Evolutionary conservation across 1,284 basidiomycete genomes (phyloP).

Genomic region (Amylostereum areolatum): DNA sequence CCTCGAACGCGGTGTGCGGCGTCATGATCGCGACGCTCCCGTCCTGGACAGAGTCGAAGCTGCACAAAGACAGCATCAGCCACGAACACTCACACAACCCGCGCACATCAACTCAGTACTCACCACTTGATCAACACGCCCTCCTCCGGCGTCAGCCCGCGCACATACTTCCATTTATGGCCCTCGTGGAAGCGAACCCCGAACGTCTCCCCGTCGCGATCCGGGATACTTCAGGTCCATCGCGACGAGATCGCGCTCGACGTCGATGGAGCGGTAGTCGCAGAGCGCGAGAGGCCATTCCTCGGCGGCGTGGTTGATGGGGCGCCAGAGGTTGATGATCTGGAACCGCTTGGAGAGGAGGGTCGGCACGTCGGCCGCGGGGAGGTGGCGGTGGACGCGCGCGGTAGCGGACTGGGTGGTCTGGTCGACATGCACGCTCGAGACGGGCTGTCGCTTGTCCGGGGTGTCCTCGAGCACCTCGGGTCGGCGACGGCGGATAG

Average conservation of each 20-base stretch:
- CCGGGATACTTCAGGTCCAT: slow-evolving; percentile 46
- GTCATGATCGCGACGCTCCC: slow-evolving; percentile 47
- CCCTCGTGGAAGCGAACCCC: slow-evolving; percentile 44
- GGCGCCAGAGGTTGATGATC: slow-evolving; percentile 71
- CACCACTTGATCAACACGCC: slow-evolving; percentile 65
- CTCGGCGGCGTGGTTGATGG: slow-evolving; percentile 44
- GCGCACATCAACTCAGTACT: slow-evolving; percentile 14
- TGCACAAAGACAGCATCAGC: slow-evolving; percentile 15
- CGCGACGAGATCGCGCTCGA: slow-evolving; percentile 39
- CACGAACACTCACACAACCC: not conserved
- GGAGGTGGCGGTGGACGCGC: slow-evolving; percentile 49
- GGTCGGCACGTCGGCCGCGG: slow-evolving; percentile 37
- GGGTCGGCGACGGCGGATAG: slow-evolving; percentile 40
- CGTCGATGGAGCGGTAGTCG: slow-evolving; percentile 52
- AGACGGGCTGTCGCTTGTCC: slow-evolving; percentile 43
- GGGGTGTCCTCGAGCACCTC: slow-evolving; percentile 32
- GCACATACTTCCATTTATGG: slow-evolving; percentile 62
- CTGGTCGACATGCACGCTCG: slow-evolving; percentile 48
- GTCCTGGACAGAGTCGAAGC: slow-evolving; percentile 49
- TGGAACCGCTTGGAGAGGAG: slow-evolving; percentile 48
- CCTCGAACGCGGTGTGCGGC: slow-evolving; percentile 55
- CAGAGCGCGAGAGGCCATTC: slow-evolving; percentile 61
- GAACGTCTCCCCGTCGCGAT: slow-evolving; percentile 53
- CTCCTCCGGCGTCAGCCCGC: slow-evolving; percentile 59
- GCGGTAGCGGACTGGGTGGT: slow-evolving; percentile 38